phyloP scores from a whole-genome alignment of 495 filamentous ascomycete species.

The Filosporella fistucella region DNA sequence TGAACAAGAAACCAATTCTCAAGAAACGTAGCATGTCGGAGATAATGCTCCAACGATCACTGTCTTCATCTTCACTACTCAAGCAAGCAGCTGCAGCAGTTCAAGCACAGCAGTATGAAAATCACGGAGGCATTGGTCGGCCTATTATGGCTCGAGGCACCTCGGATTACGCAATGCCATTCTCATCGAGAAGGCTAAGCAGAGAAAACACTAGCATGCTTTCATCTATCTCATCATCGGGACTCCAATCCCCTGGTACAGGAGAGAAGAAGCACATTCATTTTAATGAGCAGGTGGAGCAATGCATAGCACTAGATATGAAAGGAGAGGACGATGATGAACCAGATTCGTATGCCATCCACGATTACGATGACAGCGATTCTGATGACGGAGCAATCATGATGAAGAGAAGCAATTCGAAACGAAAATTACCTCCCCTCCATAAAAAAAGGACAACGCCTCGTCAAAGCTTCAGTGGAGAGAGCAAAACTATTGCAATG shows the following conservation, averaged over 20 bases:
- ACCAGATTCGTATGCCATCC: conserved; percentile 39
- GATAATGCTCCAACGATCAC: conserved; percentile 84
- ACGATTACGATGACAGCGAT: conserved; percentile 52
- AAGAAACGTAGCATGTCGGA: conserved; percentile 97
- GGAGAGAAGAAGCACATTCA: conserved; percentile 79
- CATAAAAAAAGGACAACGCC: conserved; percentile 25
- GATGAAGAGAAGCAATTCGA: conserved; percentile 63
- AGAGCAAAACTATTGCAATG: conserved; percentile 90
- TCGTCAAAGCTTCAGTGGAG: conserved; percentile 45
- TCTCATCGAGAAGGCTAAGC: conserved; percentile 51
- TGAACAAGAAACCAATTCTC: conserved; percentile 82
- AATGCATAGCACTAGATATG: conserved; percentile 90
- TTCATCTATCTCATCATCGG: conserved; percentile 57
- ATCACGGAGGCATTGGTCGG: conserved; percentile 29
- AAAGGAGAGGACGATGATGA: conserved; percentile 73
- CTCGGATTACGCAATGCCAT: conserved; percentile 38
- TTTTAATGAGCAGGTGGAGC: conserved; percentile 92
- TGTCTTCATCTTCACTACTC: conserved; percentile 85
- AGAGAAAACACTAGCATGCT: conserved; percentile 50
- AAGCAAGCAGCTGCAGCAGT: conserved; percentile 92
- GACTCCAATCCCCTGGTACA: conserved; percentile 58
- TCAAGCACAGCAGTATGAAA: conserved; percentile 76
- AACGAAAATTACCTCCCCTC: conserved; percentile 33
- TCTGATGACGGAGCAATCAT: conserved; percentile 57
- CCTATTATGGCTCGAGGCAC: conserved; percentile 20